A percentile compares a stretch with the other conserved stretches of the same genome.
Conservation (phyloP, 768 basidiomycete species). For the Kondoa malvinella region DNA sequence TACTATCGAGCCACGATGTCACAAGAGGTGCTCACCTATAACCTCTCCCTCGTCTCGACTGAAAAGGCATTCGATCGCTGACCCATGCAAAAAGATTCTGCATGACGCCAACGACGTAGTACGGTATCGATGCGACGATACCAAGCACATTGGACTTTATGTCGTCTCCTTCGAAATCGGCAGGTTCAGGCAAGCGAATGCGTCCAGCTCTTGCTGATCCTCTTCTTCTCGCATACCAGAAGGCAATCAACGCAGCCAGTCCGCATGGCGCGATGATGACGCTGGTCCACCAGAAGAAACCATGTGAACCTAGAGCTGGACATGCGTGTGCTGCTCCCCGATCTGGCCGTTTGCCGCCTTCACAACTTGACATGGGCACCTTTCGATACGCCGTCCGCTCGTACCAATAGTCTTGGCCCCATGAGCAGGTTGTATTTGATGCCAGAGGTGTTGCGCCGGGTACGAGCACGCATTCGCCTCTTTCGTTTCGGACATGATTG, state of each 20-base stretch:
- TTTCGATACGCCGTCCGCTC: conserved; percentile 80
- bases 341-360: conserved; percentile 62
- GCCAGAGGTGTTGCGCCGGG: conserved; percentile 47
- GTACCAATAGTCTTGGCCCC: conserved; percentile 67
- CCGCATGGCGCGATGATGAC: conserved; percentile 58
- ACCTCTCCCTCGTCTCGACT: too few relatives aligned
- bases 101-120: neutral
- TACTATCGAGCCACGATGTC: too few relatives aligned
- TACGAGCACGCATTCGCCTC: conserved; percentile 60
- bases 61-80: neutral
- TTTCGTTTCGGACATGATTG: conserved; percentile 56
- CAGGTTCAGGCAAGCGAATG: conserved; percentile 25
- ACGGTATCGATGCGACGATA: conserved; percentile 1
- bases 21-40: too few relatives aligned
- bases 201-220: conserved; percentile 45
- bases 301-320: conserved; percentile 53
- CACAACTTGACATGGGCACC: conserved; percentile 74
- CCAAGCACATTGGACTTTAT: neutral
- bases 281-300: conserved; percentile 67
- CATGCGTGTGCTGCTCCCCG: conserved; percentile 57
- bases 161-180: conserved; percentile 34
- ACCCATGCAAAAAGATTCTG: neutral
- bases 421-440: conserved; percentile 44
- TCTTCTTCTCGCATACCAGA: conserved; percentile 61
- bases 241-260: conserved; percentile 56